A percentile compares a stretch with the other conserved stretches of the same genome.
Evolutionary conservation across 2,329 filamentous ascomycete genomes (phyloP).

Genomic region (Penicillium sp.): DNA sequence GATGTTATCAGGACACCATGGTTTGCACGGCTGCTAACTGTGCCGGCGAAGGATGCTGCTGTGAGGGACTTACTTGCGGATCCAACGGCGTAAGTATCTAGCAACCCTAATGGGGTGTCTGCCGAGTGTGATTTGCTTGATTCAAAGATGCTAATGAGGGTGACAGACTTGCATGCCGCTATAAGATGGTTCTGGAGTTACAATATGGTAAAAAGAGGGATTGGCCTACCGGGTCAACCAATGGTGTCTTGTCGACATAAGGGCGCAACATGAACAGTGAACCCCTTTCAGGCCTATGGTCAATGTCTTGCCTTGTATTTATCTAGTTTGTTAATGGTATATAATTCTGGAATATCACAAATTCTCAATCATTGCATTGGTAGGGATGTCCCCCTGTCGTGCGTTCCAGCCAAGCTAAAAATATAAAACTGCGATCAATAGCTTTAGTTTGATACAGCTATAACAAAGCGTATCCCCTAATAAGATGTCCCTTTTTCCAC

Average conservation of each 20-base stretch:
- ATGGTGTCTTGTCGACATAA: not conserved
- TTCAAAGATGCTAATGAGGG: not conserved
- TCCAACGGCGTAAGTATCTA: constrained; percentile 5
- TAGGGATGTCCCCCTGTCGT: not conserved
- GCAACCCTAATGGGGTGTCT: not conserved
- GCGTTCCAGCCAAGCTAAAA: not conserved
- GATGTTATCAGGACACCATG: not conserved
- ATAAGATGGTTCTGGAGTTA: not conserved
- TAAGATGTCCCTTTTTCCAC: not conserved
- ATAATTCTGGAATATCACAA: not conserved
- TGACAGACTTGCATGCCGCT: not conserved
- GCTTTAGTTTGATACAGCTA: not conserved
- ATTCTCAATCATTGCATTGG: not conserved
- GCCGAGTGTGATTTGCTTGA: no score
- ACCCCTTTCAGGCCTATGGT: no score
- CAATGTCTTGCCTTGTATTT: not conserved
- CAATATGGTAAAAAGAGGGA: not conserved
- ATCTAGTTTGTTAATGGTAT: not conserved
- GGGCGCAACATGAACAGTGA: not conserved
- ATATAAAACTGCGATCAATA: not conserved
- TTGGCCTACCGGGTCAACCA: not conserved
- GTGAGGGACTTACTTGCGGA: constrained; percentile 4
- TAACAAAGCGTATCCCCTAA: not conserved
- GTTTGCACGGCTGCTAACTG: constrained; percentile 2
- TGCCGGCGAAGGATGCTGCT: constrained; percentile 1